Evolutionary conservation across 106 monocot species (phyloP), one percentile per base, ranked within the genome.

Genomic region (Posidonia australis): DNA sequence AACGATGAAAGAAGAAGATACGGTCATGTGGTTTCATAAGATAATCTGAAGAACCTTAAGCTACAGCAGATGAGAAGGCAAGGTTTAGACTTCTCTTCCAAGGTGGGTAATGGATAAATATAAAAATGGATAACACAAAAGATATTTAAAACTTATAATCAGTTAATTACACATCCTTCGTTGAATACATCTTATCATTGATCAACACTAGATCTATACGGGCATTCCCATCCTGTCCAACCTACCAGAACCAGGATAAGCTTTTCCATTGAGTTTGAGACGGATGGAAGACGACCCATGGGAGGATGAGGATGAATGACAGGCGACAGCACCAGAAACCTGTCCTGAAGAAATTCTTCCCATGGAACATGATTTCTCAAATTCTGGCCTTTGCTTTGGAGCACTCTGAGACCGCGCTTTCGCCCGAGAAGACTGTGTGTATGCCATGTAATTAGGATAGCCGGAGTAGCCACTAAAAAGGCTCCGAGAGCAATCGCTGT

Each of bases 401-500:
- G 82, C 78, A 58, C 83, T 83, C 63, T 77, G 79, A 10, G 79
- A 79, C 61, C 85, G 51, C 1, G 61, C 64, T 68, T 78, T 78
- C 5, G 85, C 81, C 58, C 26, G 62, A 9, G 85, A 78, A 0
- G 81, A 85, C 66, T 85, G 75, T 22, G 85, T 85, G 63, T 75
- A 54, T 10, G 81, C 75, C 85, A 85, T 85, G 64, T 85, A 85
- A 43, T 56, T 78, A 9, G 80, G 84, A 26, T 51, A 65, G 51
- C 75, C 71, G 17, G 60, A 69, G 74, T 74, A 84, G 0, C 74
- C 78, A 23, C 90, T 72, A 69, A 75, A 76, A 25, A 78, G 36
- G 73, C 80, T 82, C 62, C 67, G 27, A 10, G 80, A 60, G 62
- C 80, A 85, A 19, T 90, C 85, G 30, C 82, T 83, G 76, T 83